Evolutionary conservation across 2,329 filamentous ascomycete genomes (phyloP).

Genomic region (Hypoxylon rubiginosum): DNA sequence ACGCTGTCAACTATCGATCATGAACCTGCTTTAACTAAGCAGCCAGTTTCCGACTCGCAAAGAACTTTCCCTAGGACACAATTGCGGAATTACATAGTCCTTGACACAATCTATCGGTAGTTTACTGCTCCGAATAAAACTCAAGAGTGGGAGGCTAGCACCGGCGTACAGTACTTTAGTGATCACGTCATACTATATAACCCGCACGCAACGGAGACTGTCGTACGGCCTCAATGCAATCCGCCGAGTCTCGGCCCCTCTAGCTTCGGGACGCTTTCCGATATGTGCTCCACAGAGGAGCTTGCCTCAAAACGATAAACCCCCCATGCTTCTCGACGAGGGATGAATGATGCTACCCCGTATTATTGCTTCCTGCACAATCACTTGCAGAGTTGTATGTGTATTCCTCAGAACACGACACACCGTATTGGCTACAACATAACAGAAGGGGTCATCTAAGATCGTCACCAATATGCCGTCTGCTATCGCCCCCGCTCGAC

Average conservation of each 20-base stretch:
- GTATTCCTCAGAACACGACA: not conserved
- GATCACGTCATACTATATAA: conserved; percentile 38
- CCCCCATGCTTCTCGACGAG: conserved; percentile 14
- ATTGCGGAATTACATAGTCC: not conserved
- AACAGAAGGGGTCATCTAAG: not conserved
- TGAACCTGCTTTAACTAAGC: not conserved
- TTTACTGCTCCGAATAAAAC: not conserved
- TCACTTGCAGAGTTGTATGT: conserved; percentile 14
- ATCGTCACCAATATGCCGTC: conserved; percentile 35
- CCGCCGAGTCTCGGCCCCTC: conserved; percentile 17
- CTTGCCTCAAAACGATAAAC: conserved; percentile 14
- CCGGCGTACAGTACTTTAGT: conserved; percentile 8
- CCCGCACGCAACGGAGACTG: conserved; percentile 32
- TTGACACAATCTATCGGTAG: not conserved
- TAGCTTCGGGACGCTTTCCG: conserved; percentile 25
- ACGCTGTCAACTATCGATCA: conserved; percentile 15
- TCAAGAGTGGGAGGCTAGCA: conserved; percentile 12
- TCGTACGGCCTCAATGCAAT: conserved; percentile 11
- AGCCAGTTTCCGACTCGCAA: too few relatives aligned
- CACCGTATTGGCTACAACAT: conserved; percentile 1
- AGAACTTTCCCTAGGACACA: not conserved
- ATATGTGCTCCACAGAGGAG: conserved; percentile 18
- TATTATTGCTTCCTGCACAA: conserved; percentile 24
- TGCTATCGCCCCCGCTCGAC: conserved; percentile 23
- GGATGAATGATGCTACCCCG: conserved; percentile 5